Conservation (phyloP, 495 filamentous ascomycete species). For the Penicillium bovifimosum region DNA sequence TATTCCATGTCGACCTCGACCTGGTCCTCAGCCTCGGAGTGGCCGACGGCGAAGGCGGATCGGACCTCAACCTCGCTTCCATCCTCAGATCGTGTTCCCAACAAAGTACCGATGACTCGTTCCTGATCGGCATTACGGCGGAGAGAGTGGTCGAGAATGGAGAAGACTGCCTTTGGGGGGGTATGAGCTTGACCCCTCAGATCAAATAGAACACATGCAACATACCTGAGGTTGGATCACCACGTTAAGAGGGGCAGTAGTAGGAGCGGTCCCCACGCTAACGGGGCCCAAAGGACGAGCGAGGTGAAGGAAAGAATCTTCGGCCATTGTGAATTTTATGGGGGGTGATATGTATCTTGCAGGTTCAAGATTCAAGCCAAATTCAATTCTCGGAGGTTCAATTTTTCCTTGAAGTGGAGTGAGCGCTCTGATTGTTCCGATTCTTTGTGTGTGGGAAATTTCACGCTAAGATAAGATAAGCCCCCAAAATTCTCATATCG, state of each 20-base stretch:
- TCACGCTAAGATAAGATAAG: conserved; percentile 55
- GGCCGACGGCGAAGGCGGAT: conserved; percentile 93
- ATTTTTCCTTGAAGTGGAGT: conserved; percentile 30
- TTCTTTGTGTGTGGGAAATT: conserved; percentile 47
- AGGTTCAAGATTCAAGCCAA: conserved; percentile 12
- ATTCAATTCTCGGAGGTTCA: conserved; percentile 25
- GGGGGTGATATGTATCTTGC: background rate
- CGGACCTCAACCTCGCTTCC: conserved; percentile 92
- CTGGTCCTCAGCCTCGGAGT: conserved; percentile 96
- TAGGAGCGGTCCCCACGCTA: conserved; percentile 67
- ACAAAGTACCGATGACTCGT: conserved; percentile 90
- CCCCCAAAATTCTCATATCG: conserved; percentile 7
- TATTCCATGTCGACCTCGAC: conserved; percentile 99
- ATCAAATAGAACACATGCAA: conserved; percentile 7
- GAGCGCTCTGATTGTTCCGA: conserved; percentile 30
- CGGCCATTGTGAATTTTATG: conserved; percentile 62
- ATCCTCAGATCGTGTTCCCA: conserved; percentile 90
- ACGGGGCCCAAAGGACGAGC: conserved; percentile 83
- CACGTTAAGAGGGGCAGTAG: conserved; percentile 84
- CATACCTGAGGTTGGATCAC: conserved; percentile 91
- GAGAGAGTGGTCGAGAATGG: conserved; percentile 92
- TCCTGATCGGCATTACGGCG: conserved; percentile 85
- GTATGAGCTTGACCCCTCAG: conserved; percentile 2
- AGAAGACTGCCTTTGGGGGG: conserved; percentile 77
- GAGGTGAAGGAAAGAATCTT: conserved; percentile 88